A percentile compares a stretch with the other conserved stretches of the same genome.
These are phyloP conservation scores for Elaeis oleifera DNA, from an alignment of 202 grass and related monocot species.

Conservation along the genomic window DNA sequence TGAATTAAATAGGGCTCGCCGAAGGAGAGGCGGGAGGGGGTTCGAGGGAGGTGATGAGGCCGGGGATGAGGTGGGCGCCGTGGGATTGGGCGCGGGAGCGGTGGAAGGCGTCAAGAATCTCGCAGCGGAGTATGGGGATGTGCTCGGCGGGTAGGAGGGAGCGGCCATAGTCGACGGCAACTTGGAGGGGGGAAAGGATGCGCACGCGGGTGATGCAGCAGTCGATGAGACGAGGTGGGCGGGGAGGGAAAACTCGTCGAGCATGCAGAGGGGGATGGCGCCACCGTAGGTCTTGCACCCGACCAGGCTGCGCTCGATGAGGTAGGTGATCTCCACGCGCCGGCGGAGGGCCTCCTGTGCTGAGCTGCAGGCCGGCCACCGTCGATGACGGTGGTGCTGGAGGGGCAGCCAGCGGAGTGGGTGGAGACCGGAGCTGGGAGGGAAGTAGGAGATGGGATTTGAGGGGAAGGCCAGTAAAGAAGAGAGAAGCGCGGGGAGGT, in stretches of 20 bases:
- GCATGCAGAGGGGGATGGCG: conserved; percentile 92
- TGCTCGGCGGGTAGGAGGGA: conserved; percentile 39
- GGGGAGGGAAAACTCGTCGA: conserved; percentile 79
- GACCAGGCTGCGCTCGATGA: conserved; percentile 64
- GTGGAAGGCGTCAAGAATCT: conserved; percentile 86
- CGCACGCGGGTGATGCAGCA: conserved; percentile 76
- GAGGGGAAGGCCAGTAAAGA: not conserved
- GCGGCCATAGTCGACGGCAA: conserved; percentile 59
- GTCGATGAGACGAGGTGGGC: conserved; percentile 41
- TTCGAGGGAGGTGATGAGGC: conserved; percentile 62
- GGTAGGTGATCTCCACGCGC: conserved; percentile 43
- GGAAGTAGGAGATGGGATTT: not conserved
- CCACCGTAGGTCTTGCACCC: conserved; percentile 85
- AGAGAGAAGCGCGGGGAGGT: not conserved
- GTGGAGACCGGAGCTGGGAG: no score
- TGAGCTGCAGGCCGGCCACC: conserved; percentile 62
- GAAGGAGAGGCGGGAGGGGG: conserved; percentile 31
- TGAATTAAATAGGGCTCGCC: conserved; percentile 31
- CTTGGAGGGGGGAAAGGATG: conserved; percentile 67
- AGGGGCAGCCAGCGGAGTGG: conserved; percentile 9
- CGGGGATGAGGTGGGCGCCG: conserved; percentile 50
- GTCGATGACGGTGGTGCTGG: conserved; percentile 62
- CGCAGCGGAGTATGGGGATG: conserved; percentile 92
- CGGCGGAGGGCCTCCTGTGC: conserved; percentile 44
- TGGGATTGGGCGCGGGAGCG: conserved; percentile 43